A percentile compares a stretch with the other conserved stretches of the same genome.
Conservation (phyloP, 2,329 filamentous ascomycete genomes). For the Elsinoe arachidis region DNA sequence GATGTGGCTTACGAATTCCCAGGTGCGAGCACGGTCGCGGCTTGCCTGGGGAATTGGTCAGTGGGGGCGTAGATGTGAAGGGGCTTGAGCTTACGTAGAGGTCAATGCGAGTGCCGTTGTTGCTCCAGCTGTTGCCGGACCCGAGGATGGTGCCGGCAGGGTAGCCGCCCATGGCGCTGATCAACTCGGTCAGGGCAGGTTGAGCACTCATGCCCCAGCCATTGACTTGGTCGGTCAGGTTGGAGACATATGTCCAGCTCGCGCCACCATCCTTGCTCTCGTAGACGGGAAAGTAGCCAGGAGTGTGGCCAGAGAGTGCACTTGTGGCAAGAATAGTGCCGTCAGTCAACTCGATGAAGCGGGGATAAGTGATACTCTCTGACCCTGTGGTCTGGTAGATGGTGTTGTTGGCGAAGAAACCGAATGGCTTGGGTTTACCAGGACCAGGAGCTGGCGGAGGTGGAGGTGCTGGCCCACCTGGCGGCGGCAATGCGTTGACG, state of each 20-base stretch:
- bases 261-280: neutral
- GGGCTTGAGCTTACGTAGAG: conserved; percentile 41
- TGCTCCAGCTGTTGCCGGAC: conserved; percentile 49
- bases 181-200: conserved; percentile 55
- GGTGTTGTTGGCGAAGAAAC: no score
- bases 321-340: no score
- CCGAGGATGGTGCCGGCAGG: conserved; percentile 53
- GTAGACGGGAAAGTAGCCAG: neutral
- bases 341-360: no score
- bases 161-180: conserved; percentile 47
- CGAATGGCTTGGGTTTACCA: no score
- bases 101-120: conserved; percentile 52
- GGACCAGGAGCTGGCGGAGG: no score
- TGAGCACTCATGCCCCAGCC: conserved; percentile 58
- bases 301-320: no score
- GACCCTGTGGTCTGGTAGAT: no score
- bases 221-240: conserved; percentile 53
- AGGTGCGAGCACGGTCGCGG: conserved; percentile 40
- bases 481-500: no score
- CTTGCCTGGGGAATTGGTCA: conserved; percentile 29
- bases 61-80: no score
- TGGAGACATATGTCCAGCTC: conserved; percentile 41
- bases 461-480: no score
- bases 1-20: neutral
- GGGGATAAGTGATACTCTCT: no score